Evolutionary conservation across 108 stramenopile species (phyloP).

Genomic region (Cyclotella baltica): DNA sequence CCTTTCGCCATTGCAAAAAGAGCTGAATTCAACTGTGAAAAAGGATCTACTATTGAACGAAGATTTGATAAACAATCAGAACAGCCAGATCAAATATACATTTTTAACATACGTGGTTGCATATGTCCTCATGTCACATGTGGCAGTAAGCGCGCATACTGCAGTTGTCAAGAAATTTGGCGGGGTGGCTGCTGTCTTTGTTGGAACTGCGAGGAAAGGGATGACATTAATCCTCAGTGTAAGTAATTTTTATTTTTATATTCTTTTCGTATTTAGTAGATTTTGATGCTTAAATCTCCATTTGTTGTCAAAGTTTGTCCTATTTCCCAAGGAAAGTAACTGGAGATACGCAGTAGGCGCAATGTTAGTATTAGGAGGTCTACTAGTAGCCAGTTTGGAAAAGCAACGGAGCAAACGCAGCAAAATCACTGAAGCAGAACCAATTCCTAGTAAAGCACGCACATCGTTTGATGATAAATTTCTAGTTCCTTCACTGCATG

Average conservation of each 20-base stretch:
- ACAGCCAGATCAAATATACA: conserved; percentile 20
- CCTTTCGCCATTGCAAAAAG: background rate
- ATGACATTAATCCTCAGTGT: conserved; percentile 84
- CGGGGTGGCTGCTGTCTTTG: conserved; percentile 90
- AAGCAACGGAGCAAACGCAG: conserved; percentile 66
- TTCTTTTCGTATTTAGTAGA: background rate
- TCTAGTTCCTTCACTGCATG: conserved; percentile 8
- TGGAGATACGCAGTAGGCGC: conserved; percentile 91
- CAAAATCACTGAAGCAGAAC: conserved; percentile 14
- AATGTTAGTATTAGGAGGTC: conserved; percentile 89
- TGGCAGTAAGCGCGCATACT: conserved; percentile 94
- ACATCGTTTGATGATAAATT: conserved; percentile 2
- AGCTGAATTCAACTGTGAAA: conserved; percentile 8
- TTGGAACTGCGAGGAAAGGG: conserved; percentile 93
- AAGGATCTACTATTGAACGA: conserved; percentile 20
- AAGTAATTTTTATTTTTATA: background rate
- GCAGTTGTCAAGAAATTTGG: conserved; percentile 92
- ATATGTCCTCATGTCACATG: conserved; percentile 90
- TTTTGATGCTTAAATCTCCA: conserved; percentile 59
- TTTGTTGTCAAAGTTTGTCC: conserved; percentile 73
- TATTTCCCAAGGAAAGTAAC: conserved; percentile 93
- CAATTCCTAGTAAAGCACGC: background rate
- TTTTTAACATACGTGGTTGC: conserved; percentile 69
- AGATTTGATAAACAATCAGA: background rate
- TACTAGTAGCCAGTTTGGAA: conserved; percentile 70